These are phyloP conservation scores for Chytriomyces sp. DNA, from an alignment of 192 early-diverging fungal species.

Conservation along the genomic window DNA sequence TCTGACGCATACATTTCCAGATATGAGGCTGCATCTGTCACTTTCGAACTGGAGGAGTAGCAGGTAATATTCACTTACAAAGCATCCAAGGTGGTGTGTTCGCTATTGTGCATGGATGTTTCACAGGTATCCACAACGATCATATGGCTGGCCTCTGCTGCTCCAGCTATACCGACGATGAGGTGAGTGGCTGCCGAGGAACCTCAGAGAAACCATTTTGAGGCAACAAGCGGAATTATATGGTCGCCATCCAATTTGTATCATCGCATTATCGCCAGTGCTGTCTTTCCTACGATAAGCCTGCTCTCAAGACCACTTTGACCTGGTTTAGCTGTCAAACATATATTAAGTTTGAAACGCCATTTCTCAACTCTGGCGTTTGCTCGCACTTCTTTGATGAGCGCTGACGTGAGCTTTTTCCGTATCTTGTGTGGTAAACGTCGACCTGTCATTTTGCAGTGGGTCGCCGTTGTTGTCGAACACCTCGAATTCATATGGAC, in stretches of 20 bases:
- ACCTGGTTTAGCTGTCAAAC: conserved; percentile 86
- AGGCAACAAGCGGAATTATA: conserved; percentile 49
- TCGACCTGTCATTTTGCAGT: conserved; percentile 33
- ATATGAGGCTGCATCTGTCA: conserved; percentile 43
- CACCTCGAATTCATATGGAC: conserved; percentile 92
- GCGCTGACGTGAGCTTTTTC: conserved; percentile 58
- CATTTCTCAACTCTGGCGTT: conserved; percentile 61
- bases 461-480: conserved; percentile 87
- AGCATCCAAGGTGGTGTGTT: conserved; percentile 47
- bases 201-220: conserved; percentile 26
- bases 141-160: conserved; percentile 96
- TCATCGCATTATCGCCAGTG: conserved; percentile 85
- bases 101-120: conserved; percentile 47
- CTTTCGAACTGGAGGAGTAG: conserved; percentile 37
- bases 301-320: conserved; percentile 87
- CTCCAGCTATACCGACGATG: conserved; percentile 65
- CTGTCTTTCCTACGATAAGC: conserved; percentile 97
- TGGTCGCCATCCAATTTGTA: conserved; percentile 95
- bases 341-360: conserved; percentile 79
- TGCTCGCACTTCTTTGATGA: conserved; percentile 90
- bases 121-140: conserved; percentile 57
- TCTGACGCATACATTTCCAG: neutral
- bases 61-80: conserved; percentile 49
- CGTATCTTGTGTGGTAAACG: neutral
- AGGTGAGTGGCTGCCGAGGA: conserved; percentile 28